phyloP scores from a whole-genome alignment of 352 stramenopile genomes.

The Lagenidium sp. region DNA sequence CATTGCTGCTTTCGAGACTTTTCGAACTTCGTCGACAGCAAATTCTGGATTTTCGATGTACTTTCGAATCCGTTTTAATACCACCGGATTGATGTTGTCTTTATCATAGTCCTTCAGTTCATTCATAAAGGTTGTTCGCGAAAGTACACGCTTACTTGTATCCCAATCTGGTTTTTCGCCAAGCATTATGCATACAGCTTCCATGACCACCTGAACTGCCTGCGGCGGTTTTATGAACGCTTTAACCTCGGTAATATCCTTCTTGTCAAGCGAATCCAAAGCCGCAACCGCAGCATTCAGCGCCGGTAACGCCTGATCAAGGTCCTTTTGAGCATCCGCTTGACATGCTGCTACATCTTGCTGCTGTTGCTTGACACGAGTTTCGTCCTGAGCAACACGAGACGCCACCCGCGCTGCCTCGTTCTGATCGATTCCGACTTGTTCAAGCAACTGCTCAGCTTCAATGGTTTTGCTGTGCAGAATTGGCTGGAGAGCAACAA shows the following conservation, averaged over 20 bases:
- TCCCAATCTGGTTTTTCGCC: constrained; percentile 82
- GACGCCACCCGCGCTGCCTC: constrained; percentile 38
- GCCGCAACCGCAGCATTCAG: constrained; percentile 64
- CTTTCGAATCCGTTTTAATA: constrained; percentile 70
- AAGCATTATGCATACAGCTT: constrained; percentile 84
- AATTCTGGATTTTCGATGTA: constrained; percentile 84
- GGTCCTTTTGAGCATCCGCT: constrained; percentile 61
- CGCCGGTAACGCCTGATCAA: constrained; percentile 64
- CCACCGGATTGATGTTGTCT: constrained; percentile 44
- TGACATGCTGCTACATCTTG: constrained; percentile 50
- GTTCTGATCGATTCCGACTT: constrained; percentile 52
- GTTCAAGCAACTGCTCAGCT: constrained; percentile 44
- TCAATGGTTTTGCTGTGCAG: constrained; percentile 49
- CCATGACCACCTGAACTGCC: constrained; percentile 81
- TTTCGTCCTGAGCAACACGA: constrained; percentile 47
- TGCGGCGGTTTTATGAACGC: constrained; percentile 79
- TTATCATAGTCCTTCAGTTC: constrained; percentile 87
- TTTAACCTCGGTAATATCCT: constrained; percentile 84
- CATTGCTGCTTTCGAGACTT: constrained; percentile 70
- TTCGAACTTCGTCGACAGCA: constrained; percentile 73
- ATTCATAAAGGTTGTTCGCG: constrained; percentile 57
- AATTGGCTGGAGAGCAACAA: constrained; percentile 79
- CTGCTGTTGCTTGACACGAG: constrained; percentile 53
- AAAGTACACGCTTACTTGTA: constrained; percentile 72
- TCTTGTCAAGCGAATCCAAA: constrained; percentile 78